Base-by-base conservation (phyloP, 1,139 yeast species). In the Magnusiomyces ingens region DNA sequence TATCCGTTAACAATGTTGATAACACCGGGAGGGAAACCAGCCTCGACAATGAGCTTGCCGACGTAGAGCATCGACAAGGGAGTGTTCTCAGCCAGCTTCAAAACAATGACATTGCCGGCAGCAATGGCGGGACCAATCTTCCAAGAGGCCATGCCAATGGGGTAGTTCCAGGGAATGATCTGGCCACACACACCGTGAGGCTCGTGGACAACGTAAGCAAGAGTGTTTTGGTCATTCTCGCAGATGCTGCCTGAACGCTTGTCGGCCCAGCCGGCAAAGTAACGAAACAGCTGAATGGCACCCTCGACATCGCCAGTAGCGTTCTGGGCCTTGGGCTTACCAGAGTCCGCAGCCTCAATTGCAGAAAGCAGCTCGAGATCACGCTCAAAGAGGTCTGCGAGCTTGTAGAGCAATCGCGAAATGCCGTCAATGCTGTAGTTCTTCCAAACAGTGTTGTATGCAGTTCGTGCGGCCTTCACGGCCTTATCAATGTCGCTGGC, bases 111-210 rank as follows among this genome's bases (percentile, higher is more conserved):
- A 73, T 85, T 85, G 71, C 93, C 93, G 57, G 93, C 79, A 56
- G 87, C 90, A 61, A 86, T 71, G 57, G 91, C 90, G 46, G 94
- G 93, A 52, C 84, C 91, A 56, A 86, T 51, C 57, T 65, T 66
- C 95, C 95, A 86, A 22, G 87, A 73, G 64, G 83, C 77, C 88
- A 86, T 85, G 71, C 84, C 76, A 62, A 85, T 67, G 59, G 95
- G 95, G 79, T 85, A 88, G 71, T 88, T 88, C 95, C 95, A 88
- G 59, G 96, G 95, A 58, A 87, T 86, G 63, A 88, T 85, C 67
- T 85, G 91, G 56, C 93, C 95, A 72, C 91, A 84, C 50, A 88
- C 93, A 63, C 95, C 95, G 60, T 84, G 72, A 57, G 95, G 95
- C 68, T 86, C 94, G 59, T 79, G 77, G 55, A 73, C 66, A 18